Base-by-base conservation (phyloP, 306 rosid genomes). In the Hippophae rhamnoides region DNA sequence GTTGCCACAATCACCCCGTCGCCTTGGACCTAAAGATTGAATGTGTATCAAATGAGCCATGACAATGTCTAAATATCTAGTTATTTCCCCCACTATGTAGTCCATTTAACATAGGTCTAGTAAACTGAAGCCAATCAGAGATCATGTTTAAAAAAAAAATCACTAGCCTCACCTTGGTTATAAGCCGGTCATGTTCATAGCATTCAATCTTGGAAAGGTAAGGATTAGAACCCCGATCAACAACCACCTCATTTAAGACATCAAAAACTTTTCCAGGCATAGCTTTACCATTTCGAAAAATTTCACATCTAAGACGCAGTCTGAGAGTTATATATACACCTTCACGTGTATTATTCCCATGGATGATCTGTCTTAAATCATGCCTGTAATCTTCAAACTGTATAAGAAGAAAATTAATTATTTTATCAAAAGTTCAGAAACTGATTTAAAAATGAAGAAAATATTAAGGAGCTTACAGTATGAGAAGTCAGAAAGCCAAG, bases 151-250 rank as follows among this genome's bases (percentile, higher is more conserved):
- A 51, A 60, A 52, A 68, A 58, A 63, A 26, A 59, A 8, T 43
- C 56, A 63, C 18, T 43, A 72, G 74, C 71, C 78, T 64, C 64
- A 81, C 99, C 95, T 92, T 92, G 65, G 99, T 92, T 78, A 92
- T 92, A 72, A 92, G 96, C 62, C 95, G 84, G 72, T 84, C 86
- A 40, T 70, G 96, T 72, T 92, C 99, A 64, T 85, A 92, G 72
- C 96, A 88, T 74, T 92, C 99, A 56, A 92, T 80, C 80, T 88
- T 92, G 46, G 99, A 92, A 59, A 92, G 99, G 79, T 92, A 92
- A 38, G 99, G 99, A 75, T 88, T 92, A 66, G 99, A 88, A 67
- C 99, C 99, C 65, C 99, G 96, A 73, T 92, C 99, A 44, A 88
- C 79, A 62, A 88, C 99, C 62, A 86, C 62, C 72, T 92, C 99